Conservation (phyloP, 768 basidiomycete species). For the Phlebiopsis gigantea region DNA sequence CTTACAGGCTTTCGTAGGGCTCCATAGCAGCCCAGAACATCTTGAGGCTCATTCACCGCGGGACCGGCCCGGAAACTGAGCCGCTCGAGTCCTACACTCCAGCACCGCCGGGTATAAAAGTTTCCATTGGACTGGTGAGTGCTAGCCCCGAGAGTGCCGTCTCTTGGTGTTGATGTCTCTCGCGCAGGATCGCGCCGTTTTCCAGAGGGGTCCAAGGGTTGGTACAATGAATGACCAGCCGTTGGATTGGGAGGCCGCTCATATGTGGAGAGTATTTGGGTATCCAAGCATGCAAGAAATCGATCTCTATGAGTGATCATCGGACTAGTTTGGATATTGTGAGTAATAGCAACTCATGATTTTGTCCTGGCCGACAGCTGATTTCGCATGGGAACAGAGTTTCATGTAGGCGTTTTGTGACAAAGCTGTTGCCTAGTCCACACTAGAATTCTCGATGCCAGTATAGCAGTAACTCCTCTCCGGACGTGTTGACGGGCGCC, state of each 20-base stretch:
- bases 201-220: constrained; percentile 41
- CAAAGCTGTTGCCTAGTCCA: neutral
- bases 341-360: too few relatives aligned
- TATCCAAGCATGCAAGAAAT: neutral
- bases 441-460: neutral
- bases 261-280: constrained; percentile 37
- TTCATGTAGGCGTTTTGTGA: neutral
- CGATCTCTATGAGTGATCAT: neutral
- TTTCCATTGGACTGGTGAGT: constrained; percentile 54
- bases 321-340: neutral
- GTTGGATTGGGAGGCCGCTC: constrained; percentile 42
- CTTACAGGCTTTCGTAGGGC: constrained; percentile 26
- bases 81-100: constrained; percentile 41
- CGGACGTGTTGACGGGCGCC: neutral
- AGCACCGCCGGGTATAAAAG: constrained; percentile 49
- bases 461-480: neutral
- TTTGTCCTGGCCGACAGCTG: neutral
- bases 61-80: constrained; percentile 8
- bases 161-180: too few relatives aligned
- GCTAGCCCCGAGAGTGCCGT: too few relatives aligned
- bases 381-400: neutral
- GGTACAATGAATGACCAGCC: constrained; percentile 36
- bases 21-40: constrained; percentile 52
- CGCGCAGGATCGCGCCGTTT: constrained; percentile 36
- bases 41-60: constrained; percentile 33